phyloP scores from a whole-genome alignment of 192 early-diverging fungal genomes.

The Paraglomus brasilianum region DNA sequence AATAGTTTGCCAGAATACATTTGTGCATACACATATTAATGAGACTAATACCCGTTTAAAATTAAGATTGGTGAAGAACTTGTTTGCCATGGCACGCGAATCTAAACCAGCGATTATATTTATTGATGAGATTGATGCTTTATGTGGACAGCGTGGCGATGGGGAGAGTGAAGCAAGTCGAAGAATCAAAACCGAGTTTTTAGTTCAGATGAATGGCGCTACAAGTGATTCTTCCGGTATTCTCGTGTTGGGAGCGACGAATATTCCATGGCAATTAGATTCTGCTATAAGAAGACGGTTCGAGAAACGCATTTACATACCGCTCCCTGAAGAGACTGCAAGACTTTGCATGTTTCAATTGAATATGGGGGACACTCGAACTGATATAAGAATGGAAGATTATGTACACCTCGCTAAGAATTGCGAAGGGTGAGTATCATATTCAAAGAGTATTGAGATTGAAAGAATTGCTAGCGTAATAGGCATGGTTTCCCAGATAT shows the following conservation, averaged over 20 bases:
- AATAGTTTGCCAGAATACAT: neutral
- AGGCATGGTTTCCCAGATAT: no score
- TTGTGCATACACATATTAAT: constrained; percentile 6
- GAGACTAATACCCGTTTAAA: constrained; percentile 2
- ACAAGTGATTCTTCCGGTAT: constrained; percentile 95
- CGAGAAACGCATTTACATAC: constrained; percentile 98
- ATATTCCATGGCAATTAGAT: constrained; percentile 97
- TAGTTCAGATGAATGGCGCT: constrained; percentile 99
- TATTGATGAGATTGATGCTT: constrained; percentile 98
- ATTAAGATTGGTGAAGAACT: constrained; percentile 81
- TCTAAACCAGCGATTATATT: constrained; percentile 96
- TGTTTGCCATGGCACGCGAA: constrained; percentile 92
- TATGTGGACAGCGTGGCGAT: constrained; percentile 93
- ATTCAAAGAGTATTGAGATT: constrained; percentile 3
- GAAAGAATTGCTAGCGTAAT: neutral
- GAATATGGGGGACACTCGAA: constrained; percentile 91
- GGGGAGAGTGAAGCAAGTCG: constrained; percentile 95
- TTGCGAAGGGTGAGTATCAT: constrained; percentile 70
- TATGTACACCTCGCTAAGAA: constrained; percentile 71
- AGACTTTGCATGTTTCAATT: constrained; percentile 89
- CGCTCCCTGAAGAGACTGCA: constrained; percentile 87
- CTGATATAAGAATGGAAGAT: constrained; percentile 70
- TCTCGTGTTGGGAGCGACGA: constrained; percentile 93
- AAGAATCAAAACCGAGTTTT: constrained; percentile 96
- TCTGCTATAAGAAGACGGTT: constrained; percentile 93